phyloP scores from a whole-genome alignment of 352 stramenopile species.

The Phytophthora brassicae region DNA sequence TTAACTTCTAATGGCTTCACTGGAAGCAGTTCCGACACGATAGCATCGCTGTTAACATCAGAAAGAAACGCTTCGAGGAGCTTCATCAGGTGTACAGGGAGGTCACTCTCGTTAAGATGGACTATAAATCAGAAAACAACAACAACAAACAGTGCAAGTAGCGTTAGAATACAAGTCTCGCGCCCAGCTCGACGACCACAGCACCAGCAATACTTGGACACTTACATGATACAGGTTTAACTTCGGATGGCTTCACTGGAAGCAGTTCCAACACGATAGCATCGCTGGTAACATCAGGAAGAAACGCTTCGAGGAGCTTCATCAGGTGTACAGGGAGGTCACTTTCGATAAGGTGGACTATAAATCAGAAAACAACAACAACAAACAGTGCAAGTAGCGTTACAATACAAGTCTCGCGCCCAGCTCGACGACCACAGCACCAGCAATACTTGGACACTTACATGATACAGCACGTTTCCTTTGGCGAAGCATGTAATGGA shows the following conservation, averaged over 20 bases:
- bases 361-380: too few species aligned
- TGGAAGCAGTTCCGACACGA: conserved; percentile 48
- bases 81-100: conserved; percentile 64
- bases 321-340: conserved; percentile 64
- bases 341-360: conserved; percentile 63
- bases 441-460: conserved; percentile 37
- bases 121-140: too few species aligned
- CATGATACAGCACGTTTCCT: conserved; percentile 64
- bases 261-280: conserved; percentile 43
- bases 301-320: conserved; percentile 59
- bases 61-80: conserved; percentile 66
- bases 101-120: conserved; percentile 52
- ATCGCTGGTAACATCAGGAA: conserved; percentile 36
- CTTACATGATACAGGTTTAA: conserved; percentile 66
- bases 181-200: neutral
- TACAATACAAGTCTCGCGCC: neutral
- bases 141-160: too few species aligned
- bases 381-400: too few species aligned
- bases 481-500: conserved; percentile 73
- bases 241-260: conserved; percentile 25
- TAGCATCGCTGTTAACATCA: conserved; percentile 19
- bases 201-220: conserved; percentile 3
- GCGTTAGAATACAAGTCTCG: neutral
- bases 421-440: neutral
- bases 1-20: conserved; percentile 16